Base-by-base conservation (phyloP, 345 rosid species). In the Eucalyptus viminalis region DNA sequence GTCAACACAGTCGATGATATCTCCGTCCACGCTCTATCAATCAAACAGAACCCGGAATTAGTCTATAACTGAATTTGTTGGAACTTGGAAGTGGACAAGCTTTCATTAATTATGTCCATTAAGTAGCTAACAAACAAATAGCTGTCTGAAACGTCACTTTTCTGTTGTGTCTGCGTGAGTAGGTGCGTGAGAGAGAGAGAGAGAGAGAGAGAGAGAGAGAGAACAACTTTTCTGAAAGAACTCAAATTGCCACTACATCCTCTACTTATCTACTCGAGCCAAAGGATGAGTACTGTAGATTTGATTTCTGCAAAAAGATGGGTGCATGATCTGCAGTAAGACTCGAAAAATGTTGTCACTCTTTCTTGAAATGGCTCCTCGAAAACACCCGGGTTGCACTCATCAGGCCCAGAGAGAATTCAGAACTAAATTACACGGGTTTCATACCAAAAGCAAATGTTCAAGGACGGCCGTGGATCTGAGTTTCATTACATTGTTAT, bases 1-100 rank as follows among this genome's bases (percentile, higher is more conserved):
- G 81, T 94, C 91, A 9, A 95, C 89, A 58, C 95, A 94, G 49
- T 94, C 95, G 40, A 93, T 94, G 22, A 93, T 89, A 88, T 94
- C 95, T 31, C 96, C 97, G 86, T 94, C 95, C 90, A 91, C 92
- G 25, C 93, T 94, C 96, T 69, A 0, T 34, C 80, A 69, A 31
- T 69, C 80, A 34, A 69, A 69, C 43, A 69, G 11, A 69, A 69
- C 12, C 43, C 17, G 80, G 24, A 31, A 15, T 34, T 8, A 69
- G 80, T 69, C 43, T 9, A 15, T 29, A 9, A 34, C 22, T 34
- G 21, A 69, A 69, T 31, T 69, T 16, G 40, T 17, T 69, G 80
- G 24, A 17, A 69, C 1, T 9, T 69, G 80, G 44, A 34, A 69
- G 43, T 5, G 80, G 43, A 69, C 80, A 69, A 69, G 43, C 43